Conservation (phyloP, 306 rosid species). For the Bauhinia variegata region DNA sequence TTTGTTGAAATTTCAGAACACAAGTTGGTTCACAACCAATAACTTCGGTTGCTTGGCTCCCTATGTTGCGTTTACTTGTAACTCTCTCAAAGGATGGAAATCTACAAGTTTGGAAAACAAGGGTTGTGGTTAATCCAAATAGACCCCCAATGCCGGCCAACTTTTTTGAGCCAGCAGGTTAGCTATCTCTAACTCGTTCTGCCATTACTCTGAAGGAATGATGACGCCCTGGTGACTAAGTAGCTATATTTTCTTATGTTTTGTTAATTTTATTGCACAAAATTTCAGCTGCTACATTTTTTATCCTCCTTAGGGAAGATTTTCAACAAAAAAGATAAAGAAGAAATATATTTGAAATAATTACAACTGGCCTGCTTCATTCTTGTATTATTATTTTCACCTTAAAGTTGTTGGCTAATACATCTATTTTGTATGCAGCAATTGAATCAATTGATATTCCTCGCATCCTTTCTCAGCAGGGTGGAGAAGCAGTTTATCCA, state of each 20-base stretch:
- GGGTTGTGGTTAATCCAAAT: conserved; percentile 72
- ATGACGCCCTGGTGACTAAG: conserved; percentile 22
- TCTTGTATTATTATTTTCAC: conserved; percentile 22
- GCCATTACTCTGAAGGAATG: conserved; percentile 5
- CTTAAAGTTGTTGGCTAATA: conserved; percentile 31
- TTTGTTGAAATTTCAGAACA: conserved; percentile 65
- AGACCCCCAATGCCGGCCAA: conserved; percentile 83
- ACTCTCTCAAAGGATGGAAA: conserved; percentile 88
- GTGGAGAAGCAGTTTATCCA: conserved; percentile 96
- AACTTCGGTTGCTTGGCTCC: conserved; percentile 89
- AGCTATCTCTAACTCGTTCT: conserved; percentile 44
- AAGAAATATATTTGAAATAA: conserved; percentile 21
- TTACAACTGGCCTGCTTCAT: conserved; percentile 25
- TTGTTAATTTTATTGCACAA: conserved; percentile 4
- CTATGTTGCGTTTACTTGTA: conserved; percentile 80
- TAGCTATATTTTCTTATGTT: conserved; percentile 1
- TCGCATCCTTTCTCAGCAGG: conserved; percentile 96
- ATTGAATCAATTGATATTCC: conserved; percentile 95
- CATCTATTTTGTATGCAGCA: conserved; percentile 58
- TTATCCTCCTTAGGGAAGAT: conserved; percentile 12
- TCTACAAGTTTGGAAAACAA: conserved; percentile 95
- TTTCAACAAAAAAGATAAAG: conserved; percentile 1
- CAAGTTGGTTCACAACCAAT: conserved; percentile 98
- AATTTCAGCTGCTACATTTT: conserved; percentile 13
- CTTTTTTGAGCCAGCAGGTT: conserved; percentile 93